Conservation (phyloP, 345 rosid species). For the Melaleuca alternifolia region DNA sequence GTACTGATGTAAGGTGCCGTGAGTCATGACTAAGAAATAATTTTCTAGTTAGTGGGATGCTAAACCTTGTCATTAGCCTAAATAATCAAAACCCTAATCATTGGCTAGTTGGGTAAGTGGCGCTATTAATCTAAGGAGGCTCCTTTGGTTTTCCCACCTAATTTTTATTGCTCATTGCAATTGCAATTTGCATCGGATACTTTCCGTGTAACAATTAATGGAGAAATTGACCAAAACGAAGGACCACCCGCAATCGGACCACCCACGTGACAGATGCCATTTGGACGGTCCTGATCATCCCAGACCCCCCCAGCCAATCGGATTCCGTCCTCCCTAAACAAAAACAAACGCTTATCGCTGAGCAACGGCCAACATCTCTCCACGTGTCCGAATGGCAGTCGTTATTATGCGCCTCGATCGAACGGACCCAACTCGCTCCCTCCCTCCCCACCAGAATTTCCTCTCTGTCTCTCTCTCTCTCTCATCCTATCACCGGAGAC, state of each 20-base stretch:
- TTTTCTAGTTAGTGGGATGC: background rate
- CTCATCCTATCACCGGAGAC: background rate
- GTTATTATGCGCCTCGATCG: conserved; percentile 3
- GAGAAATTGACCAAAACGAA: background rate
- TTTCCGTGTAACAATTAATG: background rate
- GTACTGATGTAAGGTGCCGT: too few species aligned
- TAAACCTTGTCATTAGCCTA: background rate
- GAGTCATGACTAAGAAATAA: background rate
- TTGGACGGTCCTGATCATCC: conserved; percentile 3
- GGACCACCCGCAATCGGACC: background rate
- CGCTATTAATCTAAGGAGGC: background rate
- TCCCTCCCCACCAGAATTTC: background rate
- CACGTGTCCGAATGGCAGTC: conserved; percentile 6
- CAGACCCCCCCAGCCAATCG: background rate
- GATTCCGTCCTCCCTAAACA: background rate
- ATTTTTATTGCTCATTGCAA: background rate
- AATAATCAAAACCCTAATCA: background rate
- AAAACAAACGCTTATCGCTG: conserved; percentile 16
- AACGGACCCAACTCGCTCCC: conserved; percentile 1
- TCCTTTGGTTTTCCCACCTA: background rate
- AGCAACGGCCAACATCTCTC: conserved; percentile 9
- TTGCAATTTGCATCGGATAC: background rate
- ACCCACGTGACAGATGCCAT: conserved; percentile 6
- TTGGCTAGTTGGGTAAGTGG: background rate
- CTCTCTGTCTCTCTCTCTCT: background rate